phyloP scores from a whole-genome alignment of 768 basidiomycete species.

The Boletus vinaceobasis region DNA sequence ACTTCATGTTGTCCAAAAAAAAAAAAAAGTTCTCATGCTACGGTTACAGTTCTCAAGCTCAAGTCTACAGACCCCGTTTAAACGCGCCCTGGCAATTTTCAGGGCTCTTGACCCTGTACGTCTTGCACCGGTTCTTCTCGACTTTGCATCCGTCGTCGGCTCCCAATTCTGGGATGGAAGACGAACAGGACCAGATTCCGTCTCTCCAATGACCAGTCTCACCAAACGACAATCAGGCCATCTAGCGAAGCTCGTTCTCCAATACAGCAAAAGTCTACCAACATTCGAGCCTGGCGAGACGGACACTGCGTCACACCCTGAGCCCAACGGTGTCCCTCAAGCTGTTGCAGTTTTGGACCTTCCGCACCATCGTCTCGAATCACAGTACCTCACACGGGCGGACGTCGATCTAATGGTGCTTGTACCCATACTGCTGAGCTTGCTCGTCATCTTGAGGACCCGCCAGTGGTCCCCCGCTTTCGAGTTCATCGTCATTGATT shows the following conservation, averaged over 20 bases:
- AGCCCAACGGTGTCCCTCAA: neutral
- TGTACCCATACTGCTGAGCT: slow-evolving; percentile 11
- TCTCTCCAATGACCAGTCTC: slow-evolving; percentile 18
- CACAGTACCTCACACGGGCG: slow-evolving; percentile 9
- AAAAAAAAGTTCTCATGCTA: neutral
- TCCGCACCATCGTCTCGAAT: neutral
- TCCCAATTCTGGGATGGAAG: slow-evolving; percentile 22
- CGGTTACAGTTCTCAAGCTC: neutral
- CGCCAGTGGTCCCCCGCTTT: slow-evolving; percentile 3
- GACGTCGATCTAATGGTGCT: slow-evolving; percentile 13
- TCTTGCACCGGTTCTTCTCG: slow-evolving; percentile 13
- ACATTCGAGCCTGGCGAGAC: neutral
- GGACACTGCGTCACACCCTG: neutral
- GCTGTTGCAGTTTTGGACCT: slow-evolving; percentile 14
- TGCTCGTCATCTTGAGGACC: slow-evolving; percentile 8
- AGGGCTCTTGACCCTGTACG: slow-evolving; percentile 7
- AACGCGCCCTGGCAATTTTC: slow-evolving; percentile 1
- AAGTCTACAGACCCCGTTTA: neutral
- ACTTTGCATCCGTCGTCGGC: slow-evolving; percentile 10
- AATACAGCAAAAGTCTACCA: slow-evolving; percentile 7
- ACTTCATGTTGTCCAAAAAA: no score
- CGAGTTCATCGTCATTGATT: slow-evolving; percentile 4
- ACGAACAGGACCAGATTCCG: slow-evolving; percentile 19
- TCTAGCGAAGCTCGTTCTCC: slow-evolving; percentile 12
- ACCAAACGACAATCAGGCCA: slow-evolving; percentile 17